Percentiles rank a stretch among this genome's conserved stretches.
Evolutionary conservation across 2,329 filamentous ascomycete species (phyloP).

Genomic region (Fusarium sarcochroum): DNA sequence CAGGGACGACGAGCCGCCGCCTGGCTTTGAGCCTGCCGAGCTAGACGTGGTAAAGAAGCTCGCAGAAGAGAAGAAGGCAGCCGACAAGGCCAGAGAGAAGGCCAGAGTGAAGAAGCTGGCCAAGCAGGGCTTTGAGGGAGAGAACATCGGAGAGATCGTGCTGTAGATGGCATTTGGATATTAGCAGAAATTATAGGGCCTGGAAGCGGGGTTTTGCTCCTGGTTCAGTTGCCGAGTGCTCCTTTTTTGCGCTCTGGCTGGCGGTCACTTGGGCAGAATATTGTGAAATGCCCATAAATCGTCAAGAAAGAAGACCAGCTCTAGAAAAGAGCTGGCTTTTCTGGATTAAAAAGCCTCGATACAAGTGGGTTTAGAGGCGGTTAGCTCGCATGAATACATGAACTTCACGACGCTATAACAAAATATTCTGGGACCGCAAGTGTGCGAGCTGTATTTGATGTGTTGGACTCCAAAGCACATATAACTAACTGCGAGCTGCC

Average conservation of each 20-base stretch:
- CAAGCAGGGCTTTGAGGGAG: conserved; percentile 88
- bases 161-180: conserved; percentile 59
- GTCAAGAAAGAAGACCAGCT: conserved; percentile 17
- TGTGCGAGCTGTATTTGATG: background rate
- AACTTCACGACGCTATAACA: conserved; percentile 15
- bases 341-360: conserved; percentile 18
- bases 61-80: conserved; percentile 78
- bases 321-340: conserved; percentile 15
- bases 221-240: conserved; percentile 10
- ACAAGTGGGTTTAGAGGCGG: conserved; percentile 29
- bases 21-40: conserved; percentile 76
- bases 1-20: conserved; percentile 89
- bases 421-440: background rate
- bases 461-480: background rate
- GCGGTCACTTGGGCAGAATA: conserved; percentile 67
- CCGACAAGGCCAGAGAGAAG: conserved; percentile 82
- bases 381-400: conserved; percentile 40
- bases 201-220: conserved; percentile 12
- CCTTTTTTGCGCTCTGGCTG: conserved; percentile 38
- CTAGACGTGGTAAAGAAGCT: conserved; percentile 78
- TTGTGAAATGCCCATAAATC: conserved; percentile 70
- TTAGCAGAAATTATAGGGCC: conserved; percentile 19
- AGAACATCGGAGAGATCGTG: conserved; percentile 82
- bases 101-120: conserved; percentile 77
- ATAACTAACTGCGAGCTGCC: too few species aligned